A percentile compares a stretch with the other conserved stretches of the same genome.
Evolutionary conservation across 208 protist genomes (phyloP).

Genomic region (Acanthamoeba triangularis): DNA sequence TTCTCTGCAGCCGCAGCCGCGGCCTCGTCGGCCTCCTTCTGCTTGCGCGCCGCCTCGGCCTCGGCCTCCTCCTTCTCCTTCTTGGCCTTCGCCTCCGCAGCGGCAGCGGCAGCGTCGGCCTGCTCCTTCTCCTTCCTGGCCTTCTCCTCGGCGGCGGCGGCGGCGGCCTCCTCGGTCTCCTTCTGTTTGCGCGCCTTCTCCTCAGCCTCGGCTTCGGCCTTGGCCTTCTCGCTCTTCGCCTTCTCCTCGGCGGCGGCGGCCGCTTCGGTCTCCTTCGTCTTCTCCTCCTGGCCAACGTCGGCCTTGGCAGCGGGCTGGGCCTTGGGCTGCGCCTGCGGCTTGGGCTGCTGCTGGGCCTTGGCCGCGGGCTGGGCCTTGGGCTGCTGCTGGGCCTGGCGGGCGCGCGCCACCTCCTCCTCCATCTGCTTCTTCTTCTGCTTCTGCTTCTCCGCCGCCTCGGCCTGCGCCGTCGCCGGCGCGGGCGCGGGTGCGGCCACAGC

Average conservation of each 20-base stretch:
- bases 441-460: neutral
- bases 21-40: neutral
- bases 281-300: neutral
- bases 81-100: neutral
- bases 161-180: neutral
- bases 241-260: neutral
- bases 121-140: neutral
- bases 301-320: neutral
- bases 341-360: neutral
- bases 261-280: neutral
- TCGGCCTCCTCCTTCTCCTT: neutral
- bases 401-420: neutral
- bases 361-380: neutral
- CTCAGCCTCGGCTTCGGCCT: neutral
- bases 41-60: neutral
- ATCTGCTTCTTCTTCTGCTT: slow-evolving; percentile 39
- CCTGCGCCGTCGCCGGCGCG: neutral
- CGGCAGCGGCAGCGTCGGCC: neutral
- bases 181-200: neutral
- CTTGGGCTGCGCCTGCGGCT: neutral
- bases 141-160: neutral
- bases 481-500: neutral
- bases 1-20: neutral
- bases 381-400: neutral
- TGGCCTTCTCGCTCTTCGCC: neutral